Evolutionary conservation across 2,329 filamentous ascomycete genomes (phyloP).

Genomic region (Ceratocystis smalleyi): DNA sequence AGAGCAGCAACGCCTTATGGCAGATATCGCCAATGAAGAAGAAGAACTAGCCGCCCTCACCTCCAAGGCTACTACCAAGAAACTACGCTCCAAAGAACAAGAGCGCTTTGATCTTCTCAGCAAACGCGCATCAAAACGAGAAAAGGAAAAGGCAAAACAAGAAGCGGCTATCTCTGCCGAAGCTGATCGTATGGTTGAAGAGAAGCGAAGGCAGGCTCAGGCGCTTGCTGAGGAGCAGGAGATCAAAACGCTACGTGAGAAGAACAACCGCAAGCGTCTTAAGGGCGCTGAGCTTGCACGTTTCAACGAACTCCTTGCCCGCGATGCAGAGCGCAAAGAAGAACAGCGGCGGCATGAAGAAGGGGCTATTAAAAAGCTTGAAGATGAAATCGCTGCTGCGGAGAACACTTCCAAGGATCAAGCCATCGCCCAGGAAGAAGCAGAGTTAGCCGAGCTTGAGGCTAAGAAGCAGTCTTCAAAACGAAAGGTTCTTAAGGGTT

Average conservation of each 20-base stretch:
- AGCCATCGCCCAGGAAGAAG: slow-evolving; percentile 13
- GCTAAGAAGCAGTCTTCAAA: slow-evolving; percentile 10
- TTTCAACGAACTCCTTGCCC: slow-evolving; percentile 9
- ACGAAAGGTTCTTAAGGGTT: slow-evolving; percentile 1
- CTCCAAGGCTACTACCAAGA: neutral
- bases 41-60: slow-evolving; percentile 6
- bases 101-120: slow-evolving; percentile 11
- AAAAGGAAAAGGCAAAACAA: slow-evolving; percentile 16
- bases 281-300: slow-evolving; percentile 6
- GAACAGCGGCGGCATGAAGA: slow-evolving; percentile 7
- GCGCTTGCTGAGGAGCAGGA: slow-evolving; percentile 4
- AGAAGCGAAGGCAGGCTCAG: slow-evolving; percentile 9
- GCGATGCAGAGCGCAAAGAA: neutral
- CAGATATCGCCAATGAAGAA: slow-evolving; percentile 14
- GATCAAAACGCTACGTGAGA: slow-evolving; percentile 6
- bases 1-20: slow-evolving; percentile 10
- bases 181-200: slow-evolving; percentile 7
- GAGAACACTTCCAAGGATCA: slow-evolving; percentile 9
- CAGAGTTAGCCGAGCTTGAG: slow-evolving; percentile 12
- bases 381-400: slow-evolving; percentile 11
- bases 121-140: slow-evolving; percentile 12
- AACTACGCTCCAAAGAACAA: slow-evolving; percentile 3
- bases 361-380: slow-evolving; percentile 4
- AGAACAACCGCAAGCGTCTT: neutral
- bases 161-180: slow-evolving; percentile 15